Base-by-base conservation (phyloP, 768 basidiomycete genomes). In the Sarcodon sp. region DNA sequence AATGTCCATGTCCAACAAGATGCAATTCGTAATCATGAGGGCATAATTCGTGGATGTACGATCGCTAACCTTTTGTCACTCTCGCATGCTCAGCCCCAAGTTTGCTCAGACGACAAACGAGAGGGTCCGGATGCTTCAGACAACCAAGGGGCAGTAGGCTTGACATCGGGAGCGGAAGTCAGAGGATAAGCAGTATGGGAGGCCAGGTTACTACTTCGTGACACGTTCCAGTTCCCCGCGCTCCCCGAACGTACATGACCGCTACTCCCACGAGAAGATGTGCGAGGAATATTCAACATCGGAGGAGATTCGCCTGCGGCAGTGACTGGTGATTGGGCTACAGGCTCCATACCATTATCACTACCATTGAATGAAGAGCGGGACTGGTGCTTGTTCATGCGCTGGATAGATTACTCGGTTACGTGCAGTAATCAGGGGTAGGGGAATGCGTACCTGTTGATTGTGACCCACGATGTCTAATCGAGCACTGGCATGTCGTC, bases 241-340 rank as follows among this genome's bases (percentile, higher is more conserved):
- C 85, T 87, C 43, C 86, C 86, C 39, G 83, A 77, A 51, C 86
- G 80, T 50, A 77, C 76, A 58, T 88, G 85, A 35, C 82, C 80
- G 21, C 21, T 27, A 48, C 70, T 77, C 31, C 68, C 66, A 49
- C 83, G 76, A 15, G 59, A 48, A 15, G 68, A 54, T 36, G 57
- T 55, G 44, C 49, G 61, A 39, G 66, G 62, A 54, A 60, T 65
- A 43, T 52, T 46, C 57, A 66, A 53, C 69, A 73, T 45, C 64
- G 70, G 37, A 67, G 70, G 50, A 50, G 57, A 34, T 55, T 51
- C 55, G 61, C 61, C 35, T 57, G 57, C 56, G 61, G 65, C 15
- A 72, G 65, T 47, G 76, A 57, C 9, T 64, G 56, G 53, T 69
- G 66, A 16, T 71, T 71, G 39, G 16, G 77, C 67, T 27, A 70